Conservation (phyloP, 2,329 filamentous ascomycete species). For the Alternaria incomplexa region DNA sequence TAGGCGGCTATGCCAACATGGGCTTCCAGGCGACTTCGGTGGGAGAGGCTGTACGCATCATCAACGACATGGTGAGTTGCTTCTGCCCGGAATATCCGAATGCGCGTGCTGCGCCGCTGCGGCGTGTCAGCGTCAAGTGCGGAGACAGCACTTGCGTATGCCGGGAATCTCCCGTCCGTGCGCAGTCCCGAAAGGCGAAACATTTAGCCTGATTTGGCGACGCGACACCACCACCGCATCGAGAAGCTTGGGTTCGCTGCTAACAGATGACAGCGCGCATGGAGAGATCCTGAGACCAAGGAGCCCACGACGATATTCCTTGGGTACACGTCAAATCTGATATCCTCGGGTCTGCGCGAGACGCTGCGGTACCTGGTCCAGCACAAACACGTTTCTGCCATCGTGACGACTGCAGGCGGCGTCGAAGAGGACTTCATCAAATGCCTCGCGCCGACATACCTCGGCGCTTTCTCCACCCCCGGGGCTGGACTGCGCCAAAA, state of each 20-base stretch:
- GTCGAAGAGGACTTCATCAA: conserved; percentile 99
- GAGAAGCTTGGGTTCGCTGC: conserved; percentile 30
- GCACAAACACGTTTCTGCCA: conserved; percentile 88
- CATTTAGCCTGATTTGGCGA: conserved; percentile 43
- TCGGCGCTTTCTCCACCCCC: conserved; percentile 80
- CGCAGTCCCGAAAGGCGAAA: conserved; percentile 27
- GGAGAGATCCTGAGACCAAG: conserved; percentile 79
- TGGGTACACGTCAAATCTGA: conserved; percentile 96
- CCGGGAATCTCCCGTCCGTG: conserved; percentile 29
- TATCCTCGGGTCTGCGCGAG: conserved; percentile 92
- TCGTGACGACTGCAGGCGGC: conserved; percentile 94
- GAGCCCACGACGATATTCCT: conserved; percentile 92
- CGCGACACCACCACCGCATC: conserved; percentile 27
- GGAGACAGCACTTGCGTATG: conserved; percentile 25
- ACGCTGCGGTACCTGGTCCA: conserved; percentile 91
- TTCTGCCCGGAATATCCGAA: conserved; percentile 12
- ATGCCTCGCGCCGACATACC: conserved; percentile 91
- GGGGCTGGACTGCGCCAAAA: conserved; percentile 80
- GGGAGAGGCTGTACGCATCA: conserved; percentile 85
- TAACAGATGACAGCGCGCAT: conserved; percentile 66
- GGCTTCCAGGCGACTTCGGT: conserved; percentile 83
- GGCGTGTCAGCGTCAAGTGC: conserved; percentile 18
- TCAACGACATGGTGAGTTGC: conserved; percentile 84
- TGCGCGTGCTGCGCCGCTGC: conserved; percentile 13
- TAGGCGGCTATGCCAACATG: conserved; percentile 83